Evolutionary conservation across 2,329 filamentous ascomycete species (phyloP), one percentile per base, ranked within the genome.

Genomic region (Corinectria fuckeliana): DNA sequence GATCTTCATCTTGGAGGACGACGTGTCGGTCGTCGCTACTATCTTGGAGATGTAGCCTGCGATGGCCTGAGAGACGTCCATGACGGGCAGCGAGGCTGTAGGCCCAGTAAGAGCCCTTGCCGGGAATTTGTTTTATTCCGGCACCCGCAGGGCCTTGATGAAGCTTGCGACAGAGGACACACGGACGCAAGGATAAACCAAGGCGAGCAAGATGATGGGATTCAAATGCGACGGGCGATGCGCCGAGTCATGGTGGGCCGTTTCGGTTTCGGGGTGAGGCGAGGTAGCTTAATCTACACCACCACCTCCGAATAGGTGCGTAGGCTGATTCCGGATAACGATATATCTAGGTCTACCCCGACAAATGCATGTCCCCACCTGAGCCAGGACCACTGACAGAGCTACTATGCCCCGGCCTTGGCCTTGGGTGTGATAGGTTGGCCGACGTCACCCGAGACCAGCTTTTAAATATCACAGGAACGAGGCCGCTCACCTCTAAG

Each of bases 41-140:
- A 99, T 97, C 85, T 93, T 97, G 76, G 90, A 90, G 83, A 99
- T 90, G 82, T 99, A 99, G 79, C 92, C 91, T 71, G 93, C 90
- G 74, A 97, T 89, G 68, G 93, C 92, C 75, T 96, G 91, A 63
- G 96, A 91, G 72, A 98, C 88, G 75, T 99, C 95, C 95, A 99
- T 99, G 69, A 66, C 81, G 76, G 52, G n/a, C 23, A 49, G 50
- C 45, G 32, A 38, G 32, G 47, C 8, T n/a, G 23, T 28, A 20
- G 44, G 34, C n/a, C n/a, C n/a, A n/a, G n/a, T n/a, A n/a, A n/a
- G 23, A 41, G 32, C 32, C 48, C 26, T 32, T 26, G 49, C 18
- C 13, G 34, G 32, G 51, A 50, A 42, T 41, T 48, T 48, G 54
- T 58, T 44, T 60, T 48, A 56, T 56, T 38, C 51, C 61, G 47